These are phyloP conservation scores for Cinnamomum chago DNA, from an alignment of 164 flowering plant genomes.

Conservation along the genomic window DNA sequence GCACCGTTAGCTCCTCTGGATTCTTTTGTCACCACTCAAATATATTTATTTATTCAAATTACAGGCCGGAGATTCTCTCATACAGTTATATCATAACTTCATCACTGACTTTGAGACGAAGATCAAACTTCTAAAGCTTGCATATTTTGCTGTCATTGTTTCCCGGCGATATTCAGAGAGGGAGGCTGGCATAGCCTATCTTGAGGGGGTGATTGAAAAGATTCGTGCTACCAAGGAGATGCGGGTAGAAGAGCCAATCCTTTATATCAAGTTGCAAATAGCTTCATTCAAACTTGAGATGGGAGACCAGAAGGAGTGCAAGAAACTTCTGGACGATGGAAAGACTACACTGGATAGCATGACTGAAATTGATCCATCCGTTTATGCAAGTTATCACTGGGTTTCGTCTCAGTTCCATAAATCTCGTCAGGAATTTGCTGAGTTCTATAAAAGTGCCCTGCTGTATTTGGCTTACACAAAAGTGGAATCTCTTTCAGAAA, in stretches of 20 bases:
- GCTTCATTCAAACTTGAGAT: slow-evolving; percentile 66
- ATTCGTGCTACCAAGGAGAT: slow-evolving; percentile 62
- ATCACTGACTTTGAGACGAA: slow-evolving; percentile 95
- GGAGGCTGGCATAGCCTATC: slow-evolving; percentile 79
- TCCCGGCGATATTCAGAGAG: slow-evolving; percentile 82
- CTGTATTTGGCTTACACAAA: slow-evolving; percentile 90
- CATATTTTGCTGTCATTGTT: slow-evolving; percentile 89
- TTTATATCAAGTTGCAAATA: slow-evolving; percentile 85
- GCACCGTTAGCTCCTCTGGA: neutral
- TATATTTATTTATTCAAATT: slow-evolving; percentile 9
- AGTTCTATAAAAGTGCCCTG: slow-evolving; percentile 85
- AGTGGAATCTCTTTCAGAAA: slow-evolving; percentile 85
- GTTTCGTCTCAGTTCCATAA: slow-evolving; percentile 82
- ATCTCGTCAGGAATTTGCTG: slow-evolving; percentile 76
- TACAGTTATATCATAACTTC: slow-evolving; percentile 88
- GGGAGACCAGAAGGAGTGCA: slow-evolving; percentile 81
- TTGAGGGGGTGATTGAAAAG: slow-evolving; percentile 84
- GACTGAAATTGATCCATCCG: slow-evolving; percentile 98
- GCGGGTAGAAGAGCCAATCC: slow-evolving; percentile 81
- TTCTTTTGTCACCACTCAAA: neutral
- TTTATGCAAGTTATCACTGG: slow-evolving; percentile 91
- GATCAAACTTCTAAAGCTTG: slow-evolving; percentile 96
- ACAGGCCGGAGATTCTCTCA: slow-evolving; percentile 94
- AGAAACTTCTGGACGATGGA: slow-evolving; percentile 83
- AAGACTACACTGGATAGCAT: slow-evolving; percentile 84